Conservation (phyloP, 352 stramenopile species). For the Globisporangium mamillatum region DNA sequence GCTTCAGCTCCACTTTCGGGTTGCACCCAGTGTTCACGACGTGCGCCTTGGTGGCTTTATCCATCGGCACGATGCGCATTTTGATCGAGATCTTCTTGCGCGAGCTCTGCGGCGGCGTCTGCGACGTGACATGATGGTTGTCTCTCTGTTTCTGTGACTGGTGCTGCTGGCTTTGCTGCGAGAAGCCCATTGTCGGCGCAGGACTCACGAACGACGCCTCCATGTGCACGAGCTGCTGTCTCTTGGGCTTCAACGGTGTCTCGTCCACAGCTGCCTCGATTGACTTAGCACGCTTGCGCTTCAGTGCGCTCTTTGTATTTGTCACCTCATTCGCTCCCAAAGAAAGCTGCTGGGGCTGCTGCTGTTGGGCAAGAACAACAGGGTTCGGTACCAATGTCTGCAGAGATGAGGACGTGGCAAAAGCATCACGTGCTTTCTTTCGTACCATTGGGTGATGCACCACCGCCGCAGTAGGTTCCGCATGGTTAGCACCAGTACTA, state of each 20-base stretch:
- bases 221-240: constrained; percentile 5
- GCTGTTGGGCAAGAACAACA: constrained; percentile 21
- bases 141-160: background rate
- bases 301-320: constrained; percentile 9
- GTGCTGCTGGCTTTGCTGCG: constrained; percentile 8
- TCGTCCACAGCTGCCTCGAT: constrained; percentile 9
- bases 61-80: constrained; percentile 75
- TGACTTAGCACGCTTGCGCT: constrained; percentile 31
- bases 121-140: constrained; percentile 22
- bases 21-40: constrained; percentile 49
- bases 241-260: constrained; percentile 12
- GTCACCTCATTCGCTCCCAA: background rate
- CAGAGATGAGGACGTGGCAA: constrained; percentile 9
- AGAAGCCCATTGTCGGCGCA: constrained; percentile 14
- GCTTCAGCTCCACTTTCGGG: constrained; percentile 79
- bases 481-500: background rate
- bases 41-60: constrained; percentile 50
- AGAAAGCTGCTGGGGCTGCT: constrained; percentile 16
- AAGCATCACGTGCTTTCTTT: constrained; percentile 36
- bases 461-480: constrained; percentile 4
- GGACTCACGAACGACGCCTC: constrained; percentile 35
- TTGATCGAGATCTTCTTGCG: constrained; percentile 83
- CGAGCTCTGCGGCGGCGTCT: constrained; percentile 50
- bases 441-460: constrained; percentile 63
- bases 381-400: constrained; percentile 21